phyloP scores from a whole-genome alignment of 768 basidiomycete genomes.

The Amanita rimosa region DNA sequence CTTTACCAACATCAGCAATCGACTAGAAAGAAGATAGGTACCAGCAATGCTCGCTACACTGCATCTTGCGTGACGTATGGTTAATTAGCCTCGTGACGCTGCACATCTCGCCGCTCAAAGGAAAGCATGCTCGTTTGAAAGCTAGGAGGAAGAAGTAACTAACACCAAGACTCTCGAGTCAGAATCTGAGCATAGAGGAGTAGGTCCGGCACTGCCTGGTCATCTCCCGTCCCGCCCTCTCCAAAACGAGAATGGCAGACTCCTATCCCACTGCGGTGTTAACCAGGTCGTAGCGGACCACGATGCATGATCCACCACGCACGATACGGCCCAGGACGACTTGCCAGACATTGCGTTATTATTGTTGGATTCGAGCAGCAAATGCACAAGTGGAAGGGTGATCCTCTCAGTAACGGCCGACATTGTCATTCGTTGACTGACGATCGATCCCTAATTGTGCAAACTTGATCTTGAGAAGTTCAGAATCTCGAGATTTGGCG shows the following conservation, averaged over 20 bases:
- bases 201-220: neutral
- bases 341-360: neutral
- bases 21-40: neutral
- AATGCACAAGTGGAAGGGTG: neutral
- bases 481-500: neutral
- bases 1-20: neutral
- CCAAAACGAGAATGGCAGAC: neutral
- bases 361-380: neutral
- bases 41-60: neutral
- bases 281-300: neutral
- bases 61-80: neutral
- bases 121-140: neutral
- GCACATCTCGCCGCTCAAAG: neutral
- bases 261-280: neutral
- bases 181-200: neutral
- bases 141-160: neutral
- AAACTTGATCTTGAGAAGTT: constrained; percentile 4
- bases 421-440: constrained; percentile 3
- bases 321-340: neutral
- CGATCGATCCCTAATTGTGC: constrained; percentile 2
- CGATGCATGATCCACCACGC: too few relatives aligned
- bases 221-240: neutral
- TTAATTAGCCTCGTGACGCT: neutral
- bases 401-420: neutral
- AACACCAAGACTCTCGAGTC: neutral